These are phyloP conservation scores for Globisporangium mamillatum DNA, from an alignment of 352 stramenopile genomes.

Conservation along the genomic window DNA sequence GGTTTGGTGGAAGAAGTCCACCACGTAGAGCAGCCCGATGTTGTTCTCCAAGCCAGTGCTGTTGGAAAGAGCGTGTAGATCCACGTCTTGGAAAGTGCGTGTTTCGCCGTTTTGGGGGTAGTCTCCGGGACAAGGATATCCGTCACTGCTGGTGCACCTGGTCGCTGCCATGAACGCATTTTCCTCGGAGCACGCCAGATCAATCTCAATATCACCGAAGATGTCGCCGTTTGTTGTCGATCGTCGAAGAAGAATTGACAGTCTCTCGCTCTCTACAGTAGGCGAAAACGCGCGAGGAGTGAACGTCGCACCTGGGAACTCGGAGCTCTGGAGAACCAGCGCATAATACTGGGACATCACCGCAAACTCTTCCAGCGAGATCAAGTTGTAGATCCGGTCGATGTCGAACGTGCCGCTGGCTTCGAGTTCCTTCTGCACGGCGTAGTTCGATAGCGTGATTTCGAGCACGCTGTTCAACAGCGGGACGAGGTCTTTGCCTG, in stretches of 20 bases:
- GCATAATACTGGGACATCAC: slow-evolving; percentile 37
- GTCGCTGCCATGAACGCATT: slow-evolving; percentile 28
- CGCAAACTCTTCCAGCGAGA: slow-evolving; percentile 31
- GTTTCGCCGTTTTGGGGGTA: slow-evolving; percentile 19
- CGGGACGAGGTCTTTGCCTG: slow-evolving; percentile 24
- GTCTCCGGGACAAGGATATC: slow-evolving; percentile 27
- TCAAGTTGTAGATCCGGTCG: slow-evolving; percentile 32
- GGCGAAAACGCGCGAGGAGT: slow-evolving; percentile 24
- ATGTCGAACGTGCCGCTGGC: slow-evolving; percentile 31
- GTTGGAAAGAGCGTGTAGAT: slow-evolving; percentile 17
- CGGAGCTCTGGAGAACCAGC: slow-evolving; percentile 35
- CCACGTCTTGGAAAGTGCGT: slow-evolving; percentile 24
- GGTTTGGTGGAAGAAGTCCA: slow-evolving; percentile 43
- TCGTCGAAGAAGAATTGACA: slow-evolving; percentile 29
- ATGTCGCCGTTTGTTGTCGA: neutral
- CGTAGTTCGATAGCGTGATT: slow-evolving; percentile 23
- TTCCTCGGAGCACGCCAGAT: slow-evolving; percentile 28
- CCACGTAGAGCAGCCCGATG: slow-evolving; percentile 34
- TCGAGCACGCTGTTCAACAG: slow-evolving; percentile 31
- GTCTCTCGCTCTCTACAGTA: slow-evolving; percentile 4
- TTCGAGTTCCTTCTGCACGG: slow-evolving; percentile 27
- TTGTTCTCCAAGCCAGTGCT: slow-evolving; percentile 39
- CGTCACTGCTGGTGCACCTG: slow-evolving; percentile 24
- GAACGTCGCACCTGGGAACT: slow-evolving; percentile 36
- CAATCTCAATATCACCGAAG: slow-evolving; percentile 16